These are phyloP conservation scores for Fraxinus americana DNA, from an alignment of 257 asterid species.

Conservation along the genomic window DNA sequence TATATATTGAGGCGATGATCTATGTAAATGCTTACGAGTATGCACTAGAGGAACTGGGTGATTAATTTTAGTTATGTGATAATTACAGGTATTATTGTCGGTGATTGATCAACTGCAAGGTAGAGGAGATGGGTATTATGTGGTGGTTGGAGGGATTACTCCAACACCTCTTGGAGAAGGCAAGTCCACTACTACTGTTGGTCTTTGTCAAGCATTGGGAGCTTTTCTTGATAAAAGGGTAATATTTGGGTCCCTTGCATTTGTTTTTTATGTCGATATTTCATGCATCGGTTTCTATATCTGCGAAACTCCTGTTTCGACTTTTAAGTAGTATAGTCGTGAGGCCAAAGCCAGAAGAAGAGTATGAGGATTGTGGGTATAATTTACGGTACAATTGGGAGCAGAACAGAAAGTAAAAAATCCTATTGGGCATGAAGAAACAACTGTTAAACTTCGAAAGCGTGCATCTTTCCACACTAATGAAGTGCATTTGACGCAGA, in stretches of 20 bases:
- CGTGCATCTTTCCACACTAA: neutral
- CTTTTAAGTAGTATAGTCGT: neutral
- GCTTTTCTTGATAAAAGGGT: constrained; percentile 98
- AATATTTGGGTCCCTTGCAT: neutral
- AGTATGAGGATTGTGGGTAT: neutral
- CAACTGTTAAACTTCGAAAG: neutral
- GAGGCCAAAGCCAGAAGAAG: neutral
- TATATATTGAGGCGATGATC: neutral
- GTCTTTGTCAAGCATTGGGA: constrained; percentile 98
- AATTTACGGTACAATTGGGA: neutral
- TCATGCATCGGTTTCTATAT: neutral
- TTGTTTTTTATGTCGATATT: neutral
- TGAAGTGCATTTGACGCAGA: neutral
- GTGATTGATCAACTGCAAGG: constrained; percentile 73
- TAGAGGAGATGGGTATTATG: constrained; percentile 79
- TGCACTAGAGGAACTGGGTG: neutral
- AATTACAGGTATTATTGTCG: constrained; percentile 67
- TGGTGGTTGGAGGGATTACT: constrained; percentile 96
- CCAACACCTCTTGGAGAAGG: constrained; percentile 99
- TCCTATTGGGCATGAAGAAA: neutral
- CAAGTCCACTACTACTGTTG: constrained; percentile 95
- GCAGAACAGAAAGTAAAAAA: neutral
- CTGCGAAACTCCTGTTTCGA: neutral
- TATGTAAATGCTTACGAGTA: neutral
- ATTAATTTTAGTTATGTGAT: constrained; percentile 6